Evolutionary conservation across 352 stramenopile genomes (phyloP), one percentile per base, ranked within the genome.

Genomic region (Thalassiosira livingstoniorum): DNA sequence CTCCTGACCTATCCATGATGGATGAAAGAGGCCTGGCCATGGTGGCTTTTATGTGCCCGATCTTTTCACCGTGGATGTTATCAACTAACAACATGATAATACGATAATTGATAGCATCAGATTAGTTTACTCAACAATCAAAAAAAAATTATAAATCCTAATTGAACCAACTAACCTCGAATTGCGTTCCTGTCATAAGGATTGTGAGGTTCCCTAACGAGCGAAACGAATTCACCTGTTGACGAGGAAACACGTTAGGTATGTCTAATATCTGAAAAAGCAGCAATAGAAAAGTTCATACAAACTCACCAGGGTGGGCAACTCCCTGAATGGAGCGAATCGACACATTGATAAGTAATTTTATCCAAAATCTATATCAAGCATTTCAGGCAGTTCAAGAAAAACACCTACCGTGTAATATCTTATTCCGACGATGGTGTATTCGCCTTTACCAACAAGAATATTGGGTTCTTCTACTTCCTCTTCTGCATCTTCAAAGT

Each of bases 171-270:
- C n/a, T n/a, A n/a, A n/a, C n/a, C n/a, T 5, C 90, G 71, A 37
- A 94, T 90, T 1, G 90, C 88, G 85, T 93, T 92, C 21, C 51
- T 21, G 81, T 94, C 89, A 61, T 94, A 93, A 0, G 78, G 86
- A 77, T 92, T 92, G 32, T 55, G 21, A 10, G 83, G 88, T 61
- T 92, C 87, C 15, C 86, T 61, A 2, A 90, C 74, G 13, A 90
- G 63, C 15, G 60, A 71, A 34, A 92, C 85, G 61, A 85, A 91
- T 71, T 92, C 87, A n/a, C n/a, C n/a, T n/a, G n/a, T n/a, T n/a
- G n/a, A n/a, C n/a, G n/a, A n/a, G n/a, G n/a, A n/a, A n/a, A n/a
- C n/a, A n/a, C n/a, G n/a, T n/a, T n/a, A n/a, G n/a, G n/a, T n/a
- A n/a, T n/a, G n/a, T n/a, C n/a, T n/a, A n/a, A n/a, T n/a, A n/a